Evolutionary conservation across 768 basidiomycete species (phyloP).

Genomic region (Neoboletus magnificus): DNA sequence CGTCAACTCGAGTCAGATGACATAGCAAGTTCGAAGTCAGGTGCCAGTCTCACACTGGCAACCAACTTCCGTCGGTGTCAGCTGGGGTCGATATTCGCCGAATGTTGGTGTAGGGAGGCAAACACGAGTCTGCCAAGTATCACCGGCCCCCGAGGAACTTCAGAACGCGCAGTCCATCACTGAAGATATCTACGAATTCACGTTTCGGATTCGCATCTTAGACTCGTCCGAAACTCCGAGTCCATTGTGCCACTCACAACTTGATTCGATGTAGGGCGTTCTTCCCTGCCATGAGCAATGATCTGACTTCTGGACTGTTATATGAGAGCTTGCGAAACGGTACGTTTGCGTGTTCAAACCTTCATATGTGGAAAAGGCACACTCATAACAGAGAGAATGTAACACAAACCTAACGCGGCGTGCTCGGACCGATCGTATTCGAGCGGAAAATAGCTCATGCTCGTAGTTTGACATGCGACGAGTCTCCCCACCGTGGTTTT

Average conservation of each 20-base stretch:
- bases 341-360: neutral
- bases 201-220: neutral
- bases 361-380: neutral
- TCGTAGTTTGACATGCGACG: neutral
- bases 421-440: neutral
- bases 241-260: neutral
- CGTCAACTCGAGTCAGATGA: neutral
- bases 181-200: neutral
- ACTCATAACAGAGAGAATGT: neutral
- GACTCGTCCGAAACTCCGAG: neutral
- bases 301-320: neutral
- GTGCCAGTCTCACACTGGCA: neutral
- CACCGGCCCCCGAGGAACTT: neutral
- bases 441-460: constrained; percentile 1
- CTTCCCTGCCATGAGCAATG: neutral
- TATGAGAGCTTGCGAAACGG: neutral
- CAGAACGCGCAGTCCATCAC: neutral
- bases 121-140: neutral
- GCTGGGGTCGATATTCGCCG: neutral
- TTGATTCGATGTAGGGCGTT: neutral
- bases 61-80: neutral
- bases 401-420: neutral
- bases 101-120: neutral
- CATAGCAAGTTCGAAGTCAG: neutral
- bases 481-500: neutral